A percentile compares a stretch with the other conserved stretches of the same genome.
Evolutionary conservation across 176 grass and related monocot genomes (phyloP).

Genomic region (Carex parvula): DNA sequence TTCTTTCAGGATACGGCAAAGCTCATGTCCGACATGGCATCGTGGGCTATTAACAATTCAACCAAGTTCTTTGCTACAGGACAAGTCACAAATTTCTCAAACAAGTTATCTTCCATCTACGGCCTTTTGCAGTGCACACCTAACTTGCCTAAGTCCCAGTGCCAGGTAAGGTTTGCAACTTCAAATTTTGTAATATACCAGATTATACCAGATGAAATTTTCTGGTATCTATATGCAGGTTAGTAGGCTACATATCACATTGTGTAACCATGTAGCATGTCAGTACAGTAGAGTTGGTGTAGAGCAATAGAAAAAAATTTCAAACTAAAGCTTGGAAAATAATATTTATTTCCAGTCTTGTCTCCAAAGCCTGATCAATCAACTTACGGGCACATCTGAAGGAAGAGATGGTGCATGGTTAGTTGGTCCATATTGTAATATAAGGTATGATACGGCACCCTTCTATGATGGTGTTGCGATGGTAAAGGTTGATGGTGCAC

Average conservation of each 20-base stretch:
- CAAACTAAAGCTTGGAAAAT: background rate
- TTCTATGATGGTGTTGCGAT: conserved; percentile 30
- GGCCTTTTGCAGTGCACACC: conserved; percentile 38
- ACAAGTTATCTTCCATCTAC: conserved; percentile 16
- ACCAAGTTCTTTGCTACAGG: conserved; percentile 30
- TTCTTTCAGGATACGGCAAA: background rate
- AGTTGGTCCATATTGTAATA: conserved; percentile 32
- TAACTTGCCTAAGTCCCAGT: conserved; percentile 26
- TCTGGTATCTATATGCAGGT: background rate
- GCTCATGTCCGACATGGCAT: conserved; percentile 24
- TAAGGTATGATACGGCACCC: conserved; percentile 45
- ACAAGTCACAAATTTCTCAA: conserved; percentile 25
- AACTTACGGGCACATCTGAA: background rate
- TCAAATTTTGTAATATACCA: too few species aligned
- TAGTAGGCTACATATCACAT: background rate
- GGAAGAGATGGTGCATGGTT: conserved; percentile 39
- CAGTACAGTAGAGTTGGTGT: background rate
- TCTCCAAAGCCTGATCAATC: background rate
- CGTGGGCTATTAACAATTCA: conserved; percentile 18
- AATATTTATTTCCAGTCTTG: conserved; percentile 25
- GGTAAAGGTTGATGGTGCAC: conserved; percentile 2
- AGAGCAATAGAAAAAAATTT: background rate
- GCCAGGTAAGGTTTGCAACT: background rate
- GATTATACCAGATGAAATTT: background rate
- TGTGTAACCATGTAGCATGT: background rate